Percentiles rank a stretch among this genome's conserved stretches.
Evolutionary conservation across 805 yeast genomes (phyloP).

Genomic region (Barnettozyma sp.): DNA sequence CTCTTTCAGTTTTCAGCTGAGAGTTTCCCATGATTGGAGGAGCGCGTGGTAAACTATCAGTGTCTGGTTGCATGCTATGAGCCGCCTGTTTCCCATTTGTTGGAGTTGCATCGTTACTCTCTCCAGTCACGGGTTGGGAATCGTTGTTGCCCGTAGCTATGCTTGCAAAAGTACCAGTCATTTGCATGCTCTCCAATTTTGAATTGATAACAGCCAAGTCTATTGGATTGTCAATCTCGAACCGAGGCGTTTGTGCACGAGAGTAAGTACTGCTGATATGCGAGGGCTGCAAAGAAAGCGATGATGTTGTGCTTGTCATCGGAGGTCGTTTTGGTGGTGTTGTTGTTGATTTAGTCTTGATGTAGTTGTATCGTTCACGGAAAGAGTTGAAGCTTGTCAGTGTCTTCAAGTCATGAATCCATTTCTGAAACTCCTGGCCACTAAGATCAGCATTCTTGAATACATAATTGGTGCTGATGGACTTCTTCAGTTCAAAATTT

Average conservation of each 20-base stretch:
- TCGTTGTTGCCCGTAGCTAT: too few species aligned
- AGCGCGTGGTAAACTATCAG: too few species aligned
- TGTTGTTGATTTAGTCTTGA: slow-evolving; percentile 1
- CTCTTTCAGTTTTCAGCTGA: background rate
- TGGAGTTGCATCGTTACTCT: too few species aligned
- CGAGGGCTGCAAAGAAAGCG: slow-evolving; percentile 3
- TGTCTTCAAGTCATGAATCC: slow-evolving; percentile 59
- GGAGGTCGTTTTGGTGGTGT: background rate
- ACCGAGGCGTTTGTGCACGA: slow-evolving; percentile 24
- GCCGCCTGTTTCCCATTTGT: background rate
- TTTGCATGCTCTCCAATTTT: slow-evolving; percentile 19
- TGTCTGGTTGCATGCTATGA: background rate
- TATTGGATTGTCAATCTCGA: slow-evolving; percentile 20
- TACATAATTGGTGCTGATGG: slow-evolving; percentile 72
- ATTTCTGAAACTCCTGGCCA: slow-evolving; percentile 69
- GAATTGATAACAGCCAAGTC: slow-evolving; percentile 16
- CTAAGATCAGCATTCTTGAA: slow-evolving; percentile 61
- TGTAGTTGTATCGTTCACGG: slow-evolving; percentile 15
- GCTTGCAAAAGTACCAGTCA: too few species aligned
- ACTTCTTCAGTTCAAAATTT: slow-evolving; percentile 15
- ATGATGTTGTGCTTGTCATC: slow-evolving; percentile 1
- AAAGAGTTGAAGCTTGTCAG: slow-evolving; percentile 37
- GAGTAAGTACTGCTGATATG: slow-evolving; percentile 12
- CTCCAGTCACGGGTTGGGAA: too few species aligned
- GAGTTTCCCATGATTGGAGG: background rate